Evolutionary conservation across 2,329 filamentous ascomycete genomes (phyloP).

Genomic region (Botrytis hyacinthi): DNA sequence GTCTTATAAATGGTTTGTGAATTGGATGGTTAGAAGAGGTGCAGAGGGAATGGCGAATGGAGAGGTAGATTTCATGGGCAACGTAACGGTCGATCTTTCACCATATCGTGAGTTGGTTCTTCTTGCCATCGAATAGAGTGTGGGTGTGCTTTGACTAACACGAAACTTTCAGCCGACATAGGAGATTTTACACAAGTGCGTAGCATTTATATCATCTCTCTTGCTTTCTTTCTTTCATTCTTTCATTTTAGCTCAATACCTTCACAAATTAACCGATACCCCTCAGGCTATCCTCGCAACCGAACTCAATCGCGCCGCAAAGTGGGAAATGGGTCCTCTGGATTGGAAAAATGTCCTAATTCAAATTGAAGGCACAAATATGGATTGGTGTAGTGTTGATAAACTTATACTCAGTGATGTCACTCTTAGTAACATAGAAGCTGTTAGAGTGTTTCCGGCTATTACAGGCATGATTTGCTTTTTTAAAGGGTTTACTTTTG

Average conservation of each 20-base stretch:
- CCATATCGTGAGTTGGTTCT: not conserved
- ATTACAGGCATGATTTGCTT: not conserved
- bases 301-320: not conserved
- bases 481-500: not conserved
- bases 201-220: not conserved
- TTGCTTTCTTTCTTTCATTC: too few relatives aligned
- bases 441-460: not conserved
- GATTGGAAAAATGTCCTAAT: not conserved
- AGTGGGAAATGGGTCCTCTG: not conserved
- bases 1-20: not conserved
- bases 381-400: not conserved
- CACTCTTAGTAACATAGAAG: not conserved
- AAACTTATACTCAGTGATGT: not conserved
- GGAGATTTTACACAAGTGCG: slow-evolving; percentile 2
- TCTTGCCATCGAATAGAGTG: not conserved
- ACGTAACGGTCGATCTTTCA: not conserved
- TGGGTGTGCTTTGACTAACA: not conserved
- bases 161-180: not conserved
- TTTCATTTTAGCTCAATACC: fast-evolving
- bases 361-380: not conserved
- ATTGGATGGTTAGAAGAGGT: not conserved
- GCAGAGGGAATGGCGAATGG: not conserved
- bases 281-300: not conserved
- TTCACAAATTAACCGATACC: not conserved
- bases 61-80: not conserved